phyloP scores from a whole-genome alignment of 1,284 basidiomycete species.

The Anthracocystis panici-leucophaei region DNA sequence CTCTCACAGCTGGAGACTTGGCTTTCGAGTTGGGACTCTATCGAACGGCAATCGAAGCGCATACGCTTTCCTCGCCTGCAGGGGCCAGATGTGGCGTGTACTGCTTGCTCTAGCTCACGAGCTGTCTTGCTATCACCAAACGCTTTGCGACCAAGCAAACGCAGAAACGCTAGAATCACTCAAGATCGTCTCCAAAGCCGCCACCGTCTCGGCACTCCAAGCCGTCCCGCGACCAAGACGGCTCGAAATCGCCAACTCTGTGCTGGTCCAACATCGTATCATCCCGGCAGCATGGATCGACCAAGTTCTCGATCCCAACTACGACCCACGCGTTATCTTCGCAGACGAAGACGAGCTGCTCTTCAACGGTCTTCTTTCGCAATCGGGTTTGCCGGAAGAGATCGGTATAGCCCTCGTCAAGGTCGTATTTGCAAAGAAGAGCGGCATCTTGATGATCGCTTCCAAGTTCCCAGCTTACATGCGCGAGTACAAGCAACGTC shows the following conservation, averaged over 20 bases:
- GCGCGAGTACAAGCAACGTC: conserved; percentile 18
- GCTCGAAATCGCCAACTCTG: conserved; percentile 14
- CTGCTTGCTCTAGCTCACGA: conserved; percentile 33
- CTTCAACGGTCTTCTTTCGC: conserved; percentile 23
- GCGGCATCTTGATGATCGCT: conserved; percentile 23
- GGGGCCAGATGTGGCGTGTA: conserved; percentile 42
- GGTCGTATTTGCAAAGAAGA: conserved; percentile 44
- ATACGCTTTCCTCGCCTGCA: conserved; percentile 36
- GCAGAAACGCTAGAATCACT: conserved; percentile 2
- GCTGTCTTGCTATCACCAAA: conserved; percentile 12
- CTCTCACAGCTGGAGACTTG: conserved; percentile 34
- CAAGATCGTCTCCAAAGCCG: conserved; percentile 19
- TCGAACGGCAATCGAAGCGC: conserved; percentile 35
- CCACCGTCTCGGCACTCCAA: conserved; percentile 29
- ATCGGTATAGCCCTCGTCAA: conserved; percentile 36
- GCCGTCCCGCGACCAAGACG: conserved; percentile 15
- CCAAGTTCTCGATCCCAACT: neutral
- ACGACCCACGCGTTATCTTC: neutral
- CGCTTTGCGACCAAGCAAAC: neutral
- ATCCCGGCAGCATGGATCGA: conserved; percentile 14
- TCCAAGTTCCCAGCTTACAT: conserved; percentile 36
- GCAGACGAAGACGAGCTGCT: conserved; percentile 22
- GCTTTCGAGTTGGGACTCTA: conserved; percentile 30
- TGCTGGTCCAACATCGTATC: conserved; percentile 14
- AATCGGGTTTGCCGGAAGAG: conserved; percentile 23